Evolutionary conservation across 2,329 filamentous ascomycete species (phyloP).

Genomic region (Colletotrichum sp.): DNA sequence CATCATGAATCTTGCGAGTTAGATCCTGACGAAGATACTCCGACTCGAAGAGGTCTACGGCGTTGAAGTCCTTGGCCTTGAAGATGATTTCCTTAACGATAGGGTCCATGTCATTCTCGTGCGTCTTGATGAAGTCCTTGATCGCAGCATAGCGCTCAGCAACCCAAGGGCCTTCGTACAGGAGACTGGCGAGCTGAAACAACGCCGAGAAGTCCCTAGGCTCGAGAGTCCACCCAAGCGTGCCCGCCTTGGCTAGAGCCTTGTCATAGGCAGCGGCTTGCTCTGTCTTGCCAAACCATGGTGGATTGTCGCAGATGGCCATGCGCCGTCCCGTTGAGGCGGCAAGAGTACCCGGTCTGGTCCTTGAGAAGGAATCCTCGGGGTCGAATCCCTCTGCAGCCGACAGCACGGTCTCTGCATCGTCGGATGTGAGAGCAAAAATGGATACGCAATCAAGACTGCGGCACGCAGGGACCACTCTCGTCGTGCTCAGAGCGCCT

Average conservation of each 20-base stretch:
- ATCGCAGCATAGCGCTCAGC: conserved; percentile 62
- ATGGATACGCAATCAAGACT: conserved; percentile 64
- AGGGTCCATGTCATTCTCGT: conserved; percentile 36
- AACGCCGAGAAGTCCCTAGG: conserved; percentile 54
- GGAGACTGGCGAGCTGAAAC: conserved; percentile 55
- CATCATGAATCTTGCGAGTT: conserved; percentile 43
- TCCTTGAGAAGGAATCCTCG: conserved; percentile 57
- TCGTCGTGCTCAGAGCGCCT: conserved; percentile 53
- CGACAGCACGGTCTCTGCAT: conserved; percentile 56
- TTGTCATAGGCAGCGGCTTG: conserved; percentile 48
- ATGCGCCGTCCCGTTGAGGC: conserved; percentile 23
- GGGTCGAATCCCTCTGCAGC: conserved; percentile 52
- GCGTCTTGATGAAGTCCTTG: conserved; percentile 45
- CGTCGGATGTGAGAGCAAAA: conserved; percentile 51
- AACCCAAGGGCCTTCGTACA: conserved; percentile 64
- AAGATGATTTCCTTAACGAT: conserved; percentile 41
- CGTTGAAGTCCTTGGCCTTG: conserved; percentile 42
- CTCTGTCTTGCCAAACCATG: conserved; percentile 37
- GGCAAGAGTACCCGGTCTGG: conserved; percentile 24
- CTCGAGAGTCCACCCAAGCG: conserved; percentile 45
- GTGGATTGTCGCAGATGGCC: conserved; percentile 46
- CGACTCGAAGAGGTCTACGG: conserved; percentile 50
- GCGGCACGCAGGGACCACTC: conserved; percentile 60
- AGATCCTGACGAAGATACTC: conserved; percentile 42
- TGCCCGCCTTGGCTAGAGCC: conserved; percentile 39